These are phyloP conservation scores for Chamaecyparis obtusa DNA, from an alignment of 75 land plant species.

Conservation along the genomic window DNA sequence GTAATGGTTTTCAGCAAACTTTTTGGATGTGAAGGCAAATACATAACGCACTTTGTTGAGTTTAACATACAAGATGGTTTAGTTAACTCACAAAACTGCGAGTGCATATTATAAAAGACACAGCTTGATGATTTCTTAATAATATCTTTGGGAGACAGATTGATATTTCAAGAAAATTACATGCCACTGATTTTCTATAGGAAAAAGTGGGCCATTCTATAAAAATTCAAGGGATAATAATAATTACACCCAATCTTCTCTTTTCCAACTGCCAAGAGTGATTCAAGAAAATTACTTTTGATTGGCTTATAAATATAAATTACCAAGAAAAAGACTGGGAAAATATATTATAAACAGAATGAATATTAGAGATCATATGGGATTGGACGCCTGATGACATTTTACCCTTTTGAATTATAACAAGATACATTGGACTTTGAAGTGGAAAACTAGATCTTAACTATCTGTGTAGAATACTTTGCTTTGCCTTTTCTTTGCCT, in stretches of 20 bases:
- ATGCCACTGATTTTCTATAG: not conserved
- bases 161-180: not conserved
- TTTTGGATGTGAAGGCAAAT: not conserved
- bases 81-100: not conserved
- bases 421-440: not conserved
- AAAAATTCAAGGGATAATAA: not conserved
- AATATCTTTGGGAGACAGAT: not conserved
- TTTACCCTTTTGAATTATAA: not conserved
- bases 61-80: not conserved
- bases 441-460: not conserved
- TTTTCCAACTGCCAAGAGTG: not conserved
- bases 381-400: not conserved
- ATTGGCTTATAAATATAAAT: not conserved
- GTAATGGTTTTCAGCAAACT: not conserved
- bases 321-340: not conserved
- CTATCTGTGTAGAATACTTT: conserved; percentile 7
- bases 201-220: not conserved
- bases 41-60: not conserved
- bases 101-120: not conserved
- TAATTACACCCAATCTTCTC: not conserved
- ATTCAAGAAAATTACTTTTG: not conserved
- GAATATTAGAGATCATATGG: not conserved
- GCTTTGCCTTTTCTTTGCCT: conserved; percentile 36
- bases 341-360: not conserved
- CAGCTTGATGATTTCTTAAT: not conserved